Percentiles rank a stretch among this genome's conserved stretches.
phyloP scores from a whole-genome alignment of 345 rosid species.

The Eucalyptus marginata region DNA sequence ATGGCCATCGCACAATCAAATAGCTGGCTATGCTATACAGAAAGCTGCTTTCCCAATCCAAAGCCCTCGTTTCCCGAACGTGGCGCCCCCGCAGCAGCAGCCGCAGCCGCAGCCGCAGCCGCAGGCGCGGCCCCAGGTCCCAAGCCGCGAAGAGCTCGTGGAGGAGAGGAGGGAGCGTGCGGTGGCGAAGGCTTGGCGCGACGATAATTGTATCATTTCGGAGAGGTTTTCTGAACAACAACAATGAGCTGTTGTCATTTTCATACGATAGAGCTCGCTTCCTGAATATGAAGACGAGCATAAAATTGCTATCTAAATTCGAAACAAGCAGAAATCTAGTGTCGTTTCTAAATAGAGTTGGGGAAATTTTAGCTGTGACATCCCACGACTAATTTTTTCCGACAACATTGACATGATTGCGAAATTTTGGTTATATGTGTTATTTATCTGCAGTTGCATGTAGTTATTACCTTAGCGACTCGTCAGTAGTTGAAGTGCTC shows the following conservation, averaged over 20 bases:
- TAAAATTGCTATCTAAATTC: not conserved
- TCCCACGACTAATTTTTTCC: not conserved
- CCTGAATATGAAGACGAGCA: not conserved
- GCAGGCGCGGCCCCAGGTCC: too few relatives aligned
- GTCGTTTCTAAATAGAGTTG: not conserved
- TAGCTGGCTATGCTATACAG: too few relatives aligned
- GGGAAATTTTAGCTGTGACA: too few relatives aligned
- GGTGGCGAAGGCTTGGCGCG: conserved; percentile 27
- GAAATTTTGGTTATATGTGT: not conserved
- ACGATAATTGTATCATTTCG: not conserved
- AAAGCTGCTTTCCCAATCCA: too few relatives aligned
- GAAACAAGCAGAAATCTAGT: not conserved
- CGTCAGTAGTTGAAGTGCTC: not conserved
- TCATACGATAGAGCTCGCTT: not conserved
- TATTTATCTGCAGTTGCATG: not conserved
- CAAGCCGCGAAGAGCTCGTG: too few relatives aligned
- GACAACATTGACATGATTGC: not conserved
- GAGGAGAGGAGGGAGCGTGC: conserved; percentile 20
- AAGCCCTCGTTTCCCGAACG: too few relatives aligned
- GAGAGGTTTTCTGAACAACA: not conserved
- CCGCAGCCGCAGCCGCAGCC: too few relatives aligned
- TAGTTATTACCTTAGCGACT: not conserved
- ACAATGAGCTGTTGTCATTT: not conserved
- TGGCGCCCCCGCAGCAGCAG: too few relatives aligned
- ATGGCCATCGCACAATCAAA: too few relatives aligned